phyloP scores from a whole-genome alignment of 2,329 filamentous ascomycete species.

The Trichophyton rubrum region DNA sequence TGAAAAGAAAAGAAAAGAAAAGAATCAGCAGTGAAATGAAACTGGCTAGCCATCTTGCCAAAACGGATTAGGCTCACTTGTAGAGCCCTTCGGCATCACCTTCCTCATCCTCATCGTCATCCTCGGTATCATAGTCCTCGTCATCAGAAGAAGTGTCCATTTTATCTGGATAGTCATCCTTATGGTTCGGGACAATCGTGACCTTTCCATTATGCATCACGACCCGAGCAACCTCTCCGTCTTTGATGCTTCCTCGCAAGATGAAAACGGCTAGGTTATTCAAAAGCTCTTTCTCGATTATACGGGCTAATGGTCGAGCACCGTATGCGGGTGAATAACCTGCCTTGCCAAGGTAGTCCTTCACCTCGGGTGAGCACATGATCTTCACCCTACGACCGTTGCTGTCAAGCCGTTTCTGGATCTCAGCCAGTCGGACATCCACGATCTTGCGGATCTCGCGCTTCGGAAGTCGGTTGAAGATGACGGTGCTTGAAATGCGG shows the following conservation, averaged over 20 bases:
- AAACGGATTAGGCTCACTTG: constrained; percentile 32
- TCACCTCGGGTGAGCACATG: constrained; percentile 68
- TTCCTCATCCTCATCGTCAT: constrained; percentile 55
- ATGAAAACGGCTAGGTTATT: constrained; percentile 89
- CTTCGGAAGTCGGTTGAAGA: constrained; percentile 92
- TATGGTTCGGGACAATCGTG: constrained; percentile 72
- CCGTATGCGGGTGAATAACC: constrained; percentile 95
- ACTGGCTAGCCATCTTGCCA: background rate
- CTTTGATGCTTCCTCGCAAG: constrained; percentile 67
- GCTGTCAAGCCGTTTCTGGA: constrained; percentile 75
- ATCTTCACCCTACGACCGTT: constrained; percentile 83
- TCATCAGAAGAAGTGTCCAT: constrained; percentile 53
- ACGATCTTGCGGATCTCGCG: constrained; percentile 91
- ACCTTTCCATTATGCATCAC: constrained; percentile 70
- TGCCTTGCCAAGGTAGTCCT: constrained; percentile 80
- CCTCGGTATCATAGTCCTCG: constrained; percentile 61
- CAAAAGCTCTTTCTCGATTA: constrained; percentile 95
- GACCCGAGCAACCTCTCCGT: constrained; percentile 73
- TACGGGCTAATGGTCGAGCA: constrained; percentile 70
- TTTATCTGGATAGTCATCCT: constrained; percentile 46
- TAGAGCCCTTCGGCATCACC: constrained; percentile 51
- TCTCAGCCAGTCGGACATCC: constrained; percentile 73
- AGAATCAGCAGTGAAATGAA: background rate
- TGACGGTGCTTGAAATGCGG: constrained; percentile 88
- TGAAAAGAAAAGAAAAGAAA: background rate